phyloP scores from a whole-genome alignment of 208 protist genomes.

The Naegleria lovaniensis region DNA sequence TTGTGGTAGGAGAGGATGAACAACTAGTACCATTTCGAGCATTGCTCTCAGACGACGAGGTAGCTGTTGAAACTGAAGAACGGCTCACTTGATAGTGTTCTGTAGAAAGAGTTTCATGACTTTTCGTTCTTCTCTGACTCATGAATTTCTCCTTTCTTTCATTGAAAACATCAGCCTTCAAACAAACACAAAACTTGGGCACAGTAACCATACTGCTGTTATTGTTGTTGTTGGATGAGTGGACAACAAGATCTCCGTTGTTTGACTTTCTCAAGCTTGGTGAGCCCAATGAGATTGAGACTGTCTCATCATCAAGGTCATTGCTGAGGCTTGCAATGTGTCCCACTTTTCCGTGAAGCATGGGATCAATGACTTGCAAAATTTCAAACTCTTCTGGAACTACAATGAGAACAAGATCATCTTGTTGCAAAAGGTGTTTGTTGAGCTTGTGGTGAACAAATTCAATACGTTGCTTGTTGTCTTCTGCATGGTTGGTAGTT shows the following conservation, averaged over 20 bases:
- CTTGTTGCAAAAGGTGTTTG: neutral
- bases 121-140: neutral
- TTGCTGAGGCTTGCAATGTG: neutral
- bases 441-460: neutral
- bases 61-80: neutral
- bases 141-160: neutral
- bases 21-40: too few species aligned
- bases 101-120: neutral
- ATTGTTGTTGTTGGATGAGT: too few species aligned
- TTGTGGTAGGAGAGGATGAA: too few species aligned
- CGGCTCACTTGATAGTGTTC: too few species aligned
- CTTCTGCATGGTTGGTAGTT: neutral
- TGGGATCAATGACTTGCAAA: neutral
- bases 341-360: neutral
- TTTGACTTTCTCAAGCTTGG: neutral
- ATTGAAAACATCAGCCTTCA: neutral
- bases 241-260: neutral
- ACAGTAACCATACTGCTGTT: neutral
- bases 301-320: neutral
- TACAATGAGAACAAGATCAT: neutral
- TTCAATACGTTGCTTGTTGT: neutral
- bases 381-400: slow-evolving; percentile 20
- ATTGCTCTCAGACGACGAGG: too few species aligned
- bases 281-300: neutral
- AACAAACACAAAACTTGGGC: neutral